phyloP scores from a whole-genome alignment of 257 asterid species.

The Henckelia pumila region DNA sequence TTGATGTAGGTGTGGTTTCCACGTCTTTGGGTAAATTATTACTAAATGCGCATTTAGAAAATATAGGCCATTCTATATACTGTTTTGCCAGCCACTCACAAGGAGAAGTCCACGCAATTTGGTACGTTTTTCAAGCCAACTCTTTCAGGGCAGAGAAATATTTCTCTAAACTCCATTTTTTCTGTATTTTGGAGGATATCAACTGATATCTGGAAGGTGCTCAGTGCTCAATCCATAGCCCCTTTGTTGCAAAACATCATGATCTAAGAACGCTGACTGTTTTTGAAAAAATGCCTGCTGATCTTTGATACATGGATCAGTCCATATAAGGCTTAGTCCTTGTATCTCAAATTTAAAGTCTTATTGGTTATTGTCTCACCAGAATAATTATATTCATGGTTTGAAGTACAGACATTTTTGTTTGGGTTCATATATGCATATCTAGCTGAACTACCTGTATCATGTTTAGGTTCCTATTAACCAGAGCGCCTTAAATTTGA shows the following conservation, averaged over 20 bases:
- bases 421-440: background rate
- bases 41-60: background rate
- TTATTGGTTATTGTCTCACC: background rate
- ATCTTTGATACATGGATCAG: background rate
- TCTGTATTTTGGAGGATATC: background rate
- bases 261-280: background rate
- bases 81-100: too few relatives aligned
- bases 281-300: background rate
- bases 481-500: background rate
- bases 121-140: too few relatives aligned
- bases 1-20: too few relatives aligned
- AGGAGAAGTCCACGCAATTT: too few relatives aligned
- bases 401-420: background rate
- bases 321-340: background rate
- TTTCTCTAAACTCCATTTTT: conserved; percentile 4
- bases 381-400: background rate
- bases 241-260: background rate
- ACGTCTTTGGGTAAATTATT: too few relatives aligned
- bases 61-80: too few relatives aligned
- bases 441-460: background rate
- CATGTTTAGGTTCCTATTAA: background rate
- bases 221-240: background rate
- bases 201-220: background rate
- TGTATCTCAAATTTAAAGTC: background rate
- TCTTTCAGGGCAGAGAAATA: background rate